phyloP scores from a whole-genome alignment of 768 basidiomycete species.

The Stropharia rugosoannulata region DNA sequence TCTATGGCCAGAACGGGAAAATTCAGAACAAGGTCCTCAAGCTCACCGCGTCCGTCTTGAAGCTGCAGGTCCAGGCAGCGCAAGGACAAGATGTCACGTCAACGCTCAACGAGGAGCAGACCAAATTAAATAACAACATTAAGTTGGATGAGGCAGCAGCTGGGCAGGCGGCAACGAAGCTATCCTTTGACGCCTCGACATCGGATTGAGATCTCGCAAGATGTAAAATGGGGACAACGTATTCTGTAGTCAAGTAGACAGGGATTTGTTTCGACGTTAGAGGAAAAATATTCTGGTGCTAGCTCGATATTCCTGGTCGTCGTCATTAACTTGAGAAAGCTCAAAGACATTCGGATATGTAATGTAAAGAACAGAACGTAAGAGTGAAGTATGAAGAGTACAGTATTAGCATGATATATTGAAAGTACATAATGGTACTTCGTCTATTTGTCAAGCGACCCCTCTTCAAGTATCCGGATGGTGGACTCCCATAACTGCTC shows the following conservation, averaged over 20 bases:
- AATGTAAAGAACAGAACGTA: no score
- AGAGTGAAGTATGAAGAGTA: no score
- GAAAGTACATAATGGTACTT: no score
- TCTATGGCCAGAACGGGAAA: constrained; percentile 8
- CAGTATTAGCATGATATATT: no score
- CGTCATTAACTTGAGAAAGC: no score
- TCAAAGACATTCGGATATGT: no score
- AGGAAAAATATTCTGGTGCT: no score
- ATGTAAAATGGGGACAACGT: no score
- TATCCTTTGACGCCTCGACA: constrained; percentile 11
- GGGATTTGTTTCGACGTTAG: no score
- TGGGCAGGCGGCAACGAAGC: constrained; percentile 9
- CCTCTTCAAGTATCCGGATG: constrained; percentile 12
- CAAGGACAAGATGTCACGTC: constrained; percentile 4
- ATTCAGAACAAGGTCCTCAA: constrained; percentile 15
- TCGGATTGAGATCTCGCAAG: no score
- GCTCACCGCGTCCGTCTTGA: constrained; percentile 9
- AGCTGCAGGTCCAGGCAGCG: constrained; percentile 8
- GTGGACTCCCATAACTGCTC: constrained; percentile 37
- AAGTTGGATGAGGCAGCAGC: constrained; percentile 7
- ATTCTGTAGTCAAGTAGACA: no score
- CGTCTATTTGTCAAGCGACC: neutral
- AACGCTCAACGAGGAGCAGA: constrained; percentile 6
- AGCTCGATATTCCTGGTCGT: no score
- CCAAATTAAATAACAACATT: constrained; percentile 13